Evolutionary conservation across 2,329 filamentous ascomycete species (phyloP).

Genomic region (Colletotrichum theobromicola): DNA sequence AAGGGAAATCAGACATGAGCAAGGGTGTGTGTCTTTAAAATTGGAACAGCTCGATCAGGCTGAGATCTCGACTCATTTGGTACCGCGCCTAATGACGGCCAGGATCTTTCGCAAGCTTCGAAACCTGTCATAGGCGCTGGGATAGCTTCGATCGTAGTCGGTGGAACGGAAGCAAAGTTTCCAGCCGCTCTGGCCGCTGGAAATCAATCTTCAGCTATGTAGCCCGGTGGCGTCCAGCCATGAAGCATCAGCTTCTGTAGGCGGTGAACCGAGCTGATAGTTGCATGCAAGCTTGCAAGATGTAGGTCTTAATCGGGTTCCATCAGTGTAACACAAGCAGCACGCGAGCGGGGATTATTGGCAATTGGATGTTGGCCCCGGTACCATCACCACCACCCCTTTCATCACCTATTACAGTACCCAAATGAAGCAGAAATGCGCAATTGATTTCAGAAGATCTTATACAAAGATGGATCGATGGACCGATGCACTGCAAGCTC

Average conservation of each 20-base stretch:
- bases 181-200: not conserved
- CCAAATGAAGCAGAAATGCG: not conserved
- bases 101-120: not conserved
- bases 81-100: not conserved
- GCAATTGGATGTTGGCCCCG: not conserved
- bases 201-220: not conserved
- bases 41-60: not conserved
- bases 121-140: not conserved
- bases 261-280: not conserved
- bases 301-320: not conserved
- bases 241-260: not conserved
- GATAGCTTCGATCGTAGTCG: not conserved
- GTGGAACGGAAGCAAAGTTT: not conserved
- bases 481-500: not conserved
- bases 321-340: not conserved
- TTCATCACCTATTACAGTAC: not conserved
- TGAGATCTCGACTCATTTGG: not conserved
- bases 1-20: not conserved
- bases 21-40: not conserved
- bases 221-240: not conserved
- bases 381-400: not conserved
- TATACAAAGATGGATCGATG: not conserved
- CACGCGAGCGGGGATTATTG: conserved; percentile 35
- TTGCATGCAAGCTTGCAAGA: not conserved
- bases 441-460: not conserved